phyloP scores from a whole-genome alignment of 805 yeast genomes.

The Metschnikowia kunwiensis region DNA sequence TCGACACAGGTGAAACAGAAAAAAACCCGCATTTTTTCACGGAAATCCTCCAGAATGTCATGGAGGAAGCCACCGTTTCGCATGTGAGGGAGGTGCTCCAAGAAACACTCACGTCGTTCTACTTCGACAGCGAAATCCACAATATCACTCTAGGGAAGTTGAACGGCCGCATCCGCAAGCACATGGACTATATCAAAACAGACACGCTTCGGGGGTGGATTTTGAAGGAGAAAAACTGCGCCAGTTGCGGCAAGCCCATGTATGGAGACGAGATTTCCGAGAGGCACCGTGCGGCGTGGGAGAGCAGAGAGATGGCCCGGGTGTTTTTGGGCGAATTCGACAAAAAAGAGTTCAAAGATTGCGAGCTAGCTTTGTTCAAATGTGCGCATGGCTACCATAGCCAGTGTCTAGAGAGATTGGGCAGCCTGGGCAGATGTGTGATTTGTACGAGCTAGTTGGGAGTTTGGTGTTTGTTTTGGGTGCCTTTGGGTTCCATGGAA shows the following conservation, averaged over 20 bases:
- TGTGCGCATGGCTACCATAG: conserved; percentile 68
- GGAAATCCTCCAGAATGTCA: conserved; percentile 12
- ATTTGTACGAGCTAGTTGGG: conserved; percentile 10
- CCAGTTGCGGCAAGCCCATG: conserved; percentile 68
- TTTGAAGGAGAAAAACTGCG: conserved; percentile 52
- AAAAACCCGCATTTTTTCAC: conserved; percentile 8
- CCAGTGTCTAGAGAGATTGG: conserved; percentile 49
- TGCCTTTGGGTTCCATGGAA: too few relatives aligned
- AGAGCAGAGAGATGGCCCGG: conserved; percentile 29
- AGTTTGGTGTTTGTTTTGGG: too few relatives aligned
- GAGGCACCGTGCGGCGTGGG: conserved; percentile 58
- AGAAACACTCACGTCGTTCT: conserved; percentile 62
- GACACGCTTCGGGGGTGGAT: conserved; percentile 60
- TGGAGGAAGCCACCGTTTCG: conserved; percentile 40
- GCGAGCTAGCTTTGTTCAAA: conserved; percentile 51
- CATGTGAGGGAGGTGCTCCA: conserved; percentile 58
- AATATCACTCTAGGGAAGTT: conserved; percentile 50
- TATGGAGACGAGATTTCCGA: conserved; percentile 62
- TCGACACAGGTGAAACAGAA: conserved; percentile 22
- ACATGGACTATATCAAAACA: conserved; percentile 41
- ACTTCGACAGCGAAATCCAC: conserved; percentile 59
- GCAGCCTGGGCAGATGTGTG: conserved; percentile 19
- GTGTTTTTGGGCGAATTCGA: conserved; percentile 7
- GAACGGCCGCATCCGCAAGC: conserved; percentile 52
- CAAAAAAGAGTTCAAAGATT: conserved; percentile 15